Percentiles rank a stretch among this genome's conserved stretches.
Conservation (phyloP, 257 asterid species). For the Gentiana straminea region DNA sequence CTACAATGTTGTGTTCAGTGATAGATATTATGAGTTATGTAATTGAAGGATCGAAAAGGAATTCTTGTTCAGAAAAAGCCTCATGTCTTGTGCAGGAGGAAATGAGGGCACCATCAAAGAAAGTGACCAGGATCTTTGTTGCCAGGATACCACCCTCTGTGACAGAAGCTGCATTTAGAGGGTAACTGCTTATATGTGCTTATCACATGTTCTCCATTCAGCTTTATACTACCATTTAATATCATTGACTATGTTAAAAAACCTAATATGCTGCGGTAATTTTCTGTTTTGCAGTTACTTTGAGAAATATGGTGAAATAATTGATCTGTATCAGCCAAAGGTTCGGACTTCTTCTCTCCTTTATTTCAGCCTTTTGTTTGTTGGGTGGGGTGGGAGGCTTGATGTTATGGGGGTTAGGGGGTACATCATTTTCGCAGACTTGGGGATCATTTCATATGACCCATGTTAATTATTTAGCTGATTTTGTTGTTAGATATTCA, state of each 20-base stretch:
- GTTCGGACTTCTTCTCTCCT: constrained; percentile 23
- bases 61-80: background rate
- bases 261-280: constrained; percentile 12
- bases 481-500: too few relatives aligned
- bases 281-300: constrained; percentile 59
- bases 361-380: background rate
- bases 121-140: constrained; percentile 87
- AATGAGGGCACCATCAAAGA: constrained; percentile 89
- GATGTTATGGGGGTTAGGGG: too few relatives aligned
- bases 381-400: too few relatives aligned
- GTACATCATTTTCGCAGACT: background rate
- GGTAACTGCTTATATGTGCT: constrained; percentile 28
- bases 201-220: background rate
- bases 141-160: constrained; percentile 88
- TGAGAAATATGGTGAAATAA: constrained; percentile 80
- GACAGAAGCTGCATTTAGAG: constrained; percentile 77
- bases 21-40: background rate
- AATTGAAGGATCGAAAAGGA: too few relatives aligned
- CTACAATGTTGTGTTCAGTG: background rate
- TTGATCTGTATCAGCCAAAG: constrained; percentile 98
- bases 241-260: background rate
- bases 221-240: background rate
- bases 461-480: background rate
- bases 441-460: background rate
- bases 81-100: constrained; percentile 52